Base-by-base conservation (phyloP, 768 basidiomycete genomes). In the Austroboletus eburneus region DNA sequence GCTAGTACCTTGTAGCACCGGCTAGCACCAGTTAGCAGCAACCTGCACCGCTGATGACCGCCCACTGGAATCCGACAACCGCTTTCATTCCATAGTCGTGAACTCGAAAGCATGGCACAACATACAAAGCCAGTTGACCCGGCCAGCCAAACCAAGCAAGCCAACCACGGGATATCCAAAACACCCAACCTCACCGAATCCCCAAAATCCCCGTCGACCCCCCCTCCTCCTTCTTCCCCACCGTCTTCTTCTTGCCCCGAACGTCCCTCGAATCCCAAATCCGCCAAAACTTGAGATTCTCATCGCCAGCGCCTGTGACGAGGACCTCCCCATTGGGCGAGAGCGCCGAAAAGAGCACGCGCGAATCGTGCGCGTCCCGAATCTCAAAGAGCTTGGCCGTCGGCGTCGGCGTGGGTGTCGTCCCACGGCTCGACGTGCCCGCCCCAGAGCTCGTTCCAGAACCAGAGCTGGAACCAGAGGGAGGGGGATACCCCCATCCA, bases 251-350 rank as follows among this genome's bases (percentile, higher is more conserved):
- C 32, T 66, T 65, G 3, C 48, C 50, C 57, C 70, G 75, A 36
- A 33, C 30, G 52, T 68, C 70, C 9, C 69, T 73, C 34, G 75
- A 65, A 40, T 89, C 87, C 88, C 88, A 90, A 32, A 91, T 76
- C 48, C 82, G 80, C 93, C 93, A 95, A 69, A 95, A 95, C 73
- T 97, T 98, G 58, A 98, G 72, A 59, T 94, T 94, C 73, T 98
- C 95, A 60, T 98, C 96, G 0, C 87, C 87, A 2, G 91, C 91
- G 8, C 89, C 91, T 0, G 95, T 98, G 53, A 83, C 87, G 9
- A 99, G 84, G 4, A 92, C 83, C 55, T 93, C 91, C 1, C 96
- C 96, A 7, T 82, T 86, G 2, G 96, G 96, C 46, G 87, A 81
- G 8, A 96, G 63, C 18, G 85, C 81, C 46, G 87, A 90, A 62